Conservation (phyloP, 495 filamentous ascomycete genomes). For the Pseudotulostoma volvatum region DNA sequence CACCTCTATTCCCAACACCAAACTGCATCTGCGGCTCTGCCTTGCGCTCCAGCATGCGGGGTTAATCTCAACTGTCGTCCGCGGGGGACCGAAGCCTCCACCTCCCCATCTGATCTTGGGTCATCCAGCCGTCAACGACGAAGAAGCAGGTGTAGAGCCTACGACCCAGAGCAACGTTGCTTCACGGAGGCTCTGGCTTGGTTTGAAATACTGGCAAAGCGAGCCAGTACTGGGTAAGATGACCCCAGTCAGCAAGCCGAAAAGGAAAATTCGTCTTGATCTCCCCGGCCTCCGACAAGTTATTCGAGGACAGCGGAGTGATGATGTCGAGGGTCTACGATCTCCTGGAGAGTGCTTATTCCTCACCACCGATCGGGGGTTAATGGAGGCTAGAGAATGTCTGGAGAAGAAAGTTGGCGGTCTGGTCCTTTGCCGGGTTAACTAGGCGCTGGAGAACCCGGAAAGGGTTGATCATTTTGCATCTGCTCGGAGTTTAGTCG, state of each 20-base stretch:
- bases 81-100: conserved; percentile 53
- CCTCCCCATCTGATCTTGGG: conserved; percentile 35
- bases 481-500: conserved; percentile 3
- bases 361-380: conserved; percentile 58
- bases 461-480: conserved; percentile 9
- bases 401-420: conserved; percentile 74
- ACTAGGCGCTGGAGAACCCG: conserved; percentile 7
- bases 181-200: conserved; percentile 70
- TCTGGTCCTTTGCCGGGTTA: conserved; percentile 62
- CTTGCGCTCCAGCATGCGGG: conserved; percentile 69
- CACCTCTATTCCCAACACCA: conserved; percentile 70
- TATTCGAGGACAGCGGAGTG: conserved; percentile 45
- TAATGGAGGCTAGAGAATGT: conserved; percentile 77
- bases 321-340: conserved; percentile 53
- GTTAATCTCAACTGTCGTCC: conserved; percentile 67
- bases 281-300: conserved; percentile 42
- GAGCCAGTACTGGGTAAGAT: conserved; percentile 65
- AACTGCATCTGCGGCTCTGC: conserved; percentile 59
- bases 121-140: conserved; percentile 23
- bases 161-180: conserved; percentile 68
- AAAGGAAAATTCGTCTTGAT: conserved; percentile 48
- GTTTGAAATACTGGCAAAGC: conserved; percentile 85
- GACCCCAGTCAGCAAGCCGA: conserved; percentile 59
- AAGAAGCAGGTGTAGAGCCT: conserved; percentile 27
- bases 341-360: conserved; percentile 73